phyloP scores from a whole-genome alignment of 768 basidiomycete species.

The Boletus huronensis region DNA sequence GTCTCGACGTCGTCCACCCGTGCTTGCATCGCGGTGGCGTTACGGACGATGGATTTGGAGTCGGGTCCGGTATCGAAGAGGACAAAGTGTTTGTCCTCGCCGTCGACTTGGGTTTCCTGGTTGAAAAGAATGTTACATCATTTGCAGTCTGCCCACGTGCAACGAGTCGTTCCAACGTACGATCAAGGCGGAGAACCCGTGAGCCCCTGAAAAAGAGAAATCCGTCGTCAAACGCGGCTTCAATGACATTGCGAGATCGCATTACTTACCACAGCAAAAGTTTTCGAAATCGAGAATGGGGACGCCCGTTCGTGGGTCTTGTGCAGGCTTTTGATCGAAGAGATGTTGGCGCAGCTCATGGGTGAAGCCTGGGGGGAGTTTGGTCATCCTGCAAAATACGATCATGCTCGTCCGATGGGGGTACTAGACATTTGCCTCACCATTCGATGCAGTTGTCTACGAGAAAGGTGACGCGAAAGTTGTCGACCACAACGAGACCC shows the following conservation, averaged over 20 bases:
- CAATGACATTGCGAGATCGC: not conserved
- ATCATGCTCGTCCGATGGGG: not conserved
- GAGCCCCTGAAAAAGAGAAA: constrained; percentile 51
- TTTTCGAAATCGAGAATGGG: constrained; percentile 70
- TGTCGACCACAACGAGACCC: constrained; percentile 34
- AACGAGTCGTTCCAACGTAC: constrained; percentile 37
- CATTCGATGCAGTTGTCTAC: constrained; percentile 83
- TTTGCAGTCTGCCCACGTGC: not conserved
- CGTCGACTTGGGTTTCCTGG: constrained; percentile 57
- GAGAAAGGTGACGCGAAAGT: constrained; percentile 54
- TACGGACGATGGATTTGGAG: constrained; percentile 67
- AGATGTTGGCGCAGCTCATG: constrained; percentile 70
- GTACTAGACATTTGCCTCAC: constrained; percentile 33
- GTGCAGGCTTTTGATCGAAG: constrained; percentile 41
- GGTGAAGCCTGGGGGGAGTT: constrained; percentile 72
- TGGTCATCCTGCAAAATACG: constrained; percentile 58
- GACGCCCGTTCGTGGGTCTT: constrained; percentile 46
- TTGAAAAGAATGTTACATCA: not conserved
- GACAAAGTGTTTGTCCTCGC: constrained; percentile 44
- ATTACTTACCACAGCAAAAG: constrained; percentile 57
- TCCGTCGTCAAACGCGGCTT: not conserved
- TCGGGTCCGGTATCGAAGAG: constrained; percentile 88
- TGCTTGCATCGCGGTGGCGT: constrained; percentile 56
- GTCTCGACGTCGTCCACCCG: constrained; percentile 53
- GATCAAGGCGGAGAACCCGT: constrained; percentile 80